These are phyloP conservation scores for Cladosporium sp. DNA, from an alignment of 2,329 filamentous ascomycete species.

Conservation along the genomic window DNA sequence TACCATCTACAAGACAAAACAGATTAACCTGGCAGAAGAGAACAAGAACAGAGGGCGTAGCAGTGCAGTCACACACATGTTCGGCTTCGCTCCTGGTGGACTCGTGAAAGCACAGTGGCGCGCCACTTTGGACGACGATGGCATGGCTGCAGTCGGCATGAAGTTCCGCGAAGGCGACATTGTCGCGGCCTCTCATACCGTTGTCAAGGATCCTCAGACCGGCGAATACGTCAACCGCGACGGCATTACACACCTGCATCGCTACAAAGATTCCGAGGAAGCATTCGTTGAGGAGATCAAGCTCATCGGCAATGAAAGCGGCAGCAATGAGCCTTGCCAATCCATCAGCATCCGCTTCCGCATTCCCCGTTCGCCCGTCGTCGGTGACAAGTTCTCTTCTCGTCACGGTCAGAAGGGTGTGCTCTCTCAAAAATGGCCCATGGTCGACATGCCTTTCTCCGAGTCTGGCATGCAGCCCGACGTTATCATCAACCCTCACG, in stretches of 20 bases:
- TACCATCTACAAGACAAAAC: constrained; percentile 96
- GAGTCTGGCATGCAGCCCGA: constrained; percentile 96
- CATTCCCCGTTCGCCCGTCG: constrained; percentile 80
- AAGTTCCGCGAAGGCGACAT: constrained; percentile 74
- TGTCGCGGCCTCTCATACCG: constrained; percentile 83
- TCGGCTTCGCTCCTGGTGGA: constrained; percentile 79
- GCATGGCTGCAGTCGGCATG: constrained; percentile 73
- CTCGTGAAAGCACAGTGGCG: constrained; percentile 65
- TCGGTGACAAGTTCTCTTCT: constrained; percentile 98
- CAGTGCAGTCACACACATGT: constrained; percentile 73
- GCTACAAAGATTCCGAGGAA: constrained; percentile 87
- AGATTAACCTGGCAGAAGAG: constrained; percentile 78
- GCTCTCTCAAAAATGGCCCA: constrained; percentile 90
- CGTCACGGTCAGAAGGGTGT: constrained; percentile 98
- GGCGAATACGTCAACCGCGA: constrained; percentile 80
- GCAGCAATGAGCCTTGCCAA: constrained; percentile 78
- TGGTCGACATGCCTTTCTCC: constrained; percentile 90
- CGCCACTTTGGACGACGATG: constrained; percentile 75
- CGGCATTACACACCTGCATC: constrained; percentile 77
- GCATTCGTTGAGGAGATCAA: constrained; percentile 91
- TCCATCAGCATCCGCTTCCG: constrained; percentile 89
- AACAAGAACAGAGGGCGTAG: constrained; percentile 33
- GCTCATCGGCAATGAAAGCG: constrained; percentile 77
- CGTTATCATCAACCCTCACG: constrained; percentile 98
- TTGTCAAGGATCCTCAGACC: constrained; percentile 65